Evolutionary conservation across 164 flowering plant genomes (phyloP), one percentile per base, ranked within the genome.

Genomic region (Annona squamosa): DNA sequence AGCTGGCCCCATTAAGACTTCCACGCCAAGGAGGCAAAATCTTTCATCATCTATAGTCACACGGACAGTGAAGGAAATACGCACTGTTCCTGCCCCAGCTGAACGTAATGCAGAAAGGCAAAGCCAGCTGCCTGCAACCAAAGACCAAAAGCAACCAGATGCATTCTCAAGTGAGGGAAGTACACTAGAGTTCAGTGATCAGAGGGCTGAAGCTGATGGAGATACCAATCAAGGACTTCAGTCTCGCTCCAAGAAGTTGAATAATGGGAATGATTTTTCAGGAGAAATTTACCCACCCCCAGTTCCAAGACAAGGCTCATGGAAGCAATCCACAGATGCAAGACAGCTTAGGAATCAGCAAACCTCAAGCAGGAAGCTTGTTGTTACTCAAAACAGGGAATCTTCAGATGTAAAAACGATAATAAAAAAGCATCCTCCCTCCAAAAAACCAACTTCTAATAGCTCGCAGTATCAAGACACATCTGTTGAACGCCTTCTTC

Each of bases 401-500:
- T 79, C 86, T 18, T 26, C 73, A 70, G 97, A 92, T 66, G 4
- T 70, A 56, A 92, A 92, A 74, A 46, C 77, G 43, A 87, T 82
- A 48, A 86, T 70, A 71, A 94, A 89, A 79, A 92, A 86, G 72
- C 79, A 73, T 80, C 89, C 76, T 75, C 82, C 89, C 26, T 73
- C 81, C 2, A 95, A 88, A 85, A 91, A 89, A 86, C 88, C 83
- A 76, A 48, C 62, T 74, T 44, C 73, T 5, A 70, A 46, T 19
- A 81, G 66, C 74, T 66, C 77, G 62, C 79, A 78, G 56, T 90
- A 89, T 75, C 94, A 86, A 71, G 99, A 95, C 81, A 85, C 97
- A 70, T 92, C 99, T 56, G 93, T 95, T 1, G 99, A 95, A 73
- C 97, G 99, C 47, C 96, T 95, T 72, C 75, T 92, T 70, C 90